Evolutionary conservation across 495 filamentous ascomycete genomes (phyloP).

Genomic region (Trichoderma parareesei): DNA sequence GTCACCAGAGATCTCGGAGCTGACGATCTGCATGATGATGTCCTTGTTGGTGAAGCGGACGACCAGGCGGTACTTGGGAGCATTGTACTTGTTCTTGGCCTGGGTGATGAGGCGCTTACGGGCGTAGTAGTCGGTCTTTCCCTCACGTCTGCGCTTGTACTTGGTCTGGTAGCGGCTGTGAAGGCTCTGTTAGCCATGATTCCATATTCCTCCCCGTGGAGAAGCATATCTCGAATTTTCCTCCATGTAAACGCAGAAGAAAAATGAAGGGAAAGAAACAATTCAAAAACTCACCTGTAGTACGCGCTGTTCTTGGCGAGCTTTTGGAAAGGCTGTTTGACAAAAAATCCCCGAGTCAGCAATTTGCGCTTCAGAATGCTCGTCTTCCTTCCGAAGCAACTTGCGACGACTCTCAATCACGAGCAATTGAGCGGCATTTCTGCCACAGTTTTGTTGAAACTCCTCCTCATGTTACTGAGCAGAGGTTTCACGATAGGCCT

Average conservation of each 20-base stretch:
- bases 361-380: constrained; percentile 91
- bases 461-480: constrained; percentile 9
- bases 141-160: constrained; percentile 92
- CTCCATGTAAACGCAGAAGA: background rate
- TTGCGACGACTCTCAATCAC: constrained; percentile 72
- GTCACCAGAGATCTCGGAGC: constrained; percentile 93
- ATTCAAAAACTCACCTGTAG: constrained; percentile 66
- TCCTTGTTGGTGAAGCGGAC: constrained; percentile 99
- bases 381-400: constrained; percentile 74
- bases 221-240: too few species aligned
- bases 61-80: constrained; percentile 98
- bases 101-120: constrained; percentile 99
- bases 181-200: constrained; percentile 15
- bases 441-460: constrained; percentile 18
- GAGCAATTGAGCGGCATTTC: constrained; percentile 16
- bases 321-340: constrained; percentile 81
- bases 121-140: constrained; percentile 99
- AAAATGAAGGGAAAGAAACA: background rate
- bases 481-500: constrained; percentile 16
- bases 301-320: constrained; percentile 92
- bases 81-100: constrained; percentile 99
- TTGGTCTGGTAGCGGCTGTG: constrained; percentile 96
- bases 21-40: constrained; percentile 96
- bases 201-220: background rate
- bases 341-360: constrained; percentile 73